Evolutionary conservation across 176 grass and related monocot genomes (phyloP).

Genomic region (Juncus effusus): DNA sequence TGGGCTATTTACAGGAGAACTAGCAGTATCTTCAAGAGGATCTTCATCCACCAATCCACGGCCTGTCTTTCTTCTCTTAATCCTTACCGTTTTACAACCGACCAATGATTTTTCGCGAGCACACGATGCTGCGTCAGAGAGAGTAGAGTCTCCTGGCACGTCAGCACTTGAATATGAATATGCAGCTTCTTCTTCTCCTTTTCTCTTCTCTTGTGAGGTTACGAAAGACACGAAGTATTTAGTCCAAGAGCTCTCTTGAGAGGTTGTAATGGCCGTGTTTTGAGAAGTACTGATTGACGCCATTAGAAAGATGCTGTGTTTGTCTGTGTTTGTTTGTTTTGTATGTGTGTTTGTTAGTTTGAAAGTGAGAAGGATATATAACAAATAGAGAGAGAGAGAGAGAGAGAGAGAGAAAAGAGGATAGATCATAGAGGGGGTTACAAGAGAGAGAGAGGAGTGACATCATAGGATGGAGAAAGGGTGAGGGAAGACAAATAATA

Average conservation of each 20-base stretch:
- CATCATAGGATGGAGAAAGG: slow-evolving; percentile 18
- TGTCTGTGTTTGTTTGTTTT: neutral
- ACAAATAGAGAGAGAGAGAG: slow-evolving; percentile 15
- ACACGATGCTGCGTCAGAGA: slow-evolving; percentile 68
- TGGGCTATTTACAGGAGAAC: slow-evolving; percentile 90
- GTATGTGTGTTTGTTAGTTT: slow-evolving; percentile 31
- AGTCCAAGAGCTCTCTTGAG: slow-evolving; percentile 81
- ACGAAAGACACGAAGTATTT: slow-evolving; percentile 78
- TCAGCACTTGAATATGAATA: slow-evolving; percentile 22
- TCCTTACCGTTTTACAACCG: slow-evolving; percentile 43
- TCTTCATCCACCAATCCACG: slow-evolving; percentile 57
- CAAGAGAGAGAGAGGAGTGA: slow-evolving; percentile 11
- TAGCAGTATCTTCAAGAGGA: slow-evolving; percentile 85
- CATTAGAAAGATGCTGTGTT: slow-evolving; percentile 37
- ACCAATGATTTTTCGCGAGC: slow-evolving; percentile 7
- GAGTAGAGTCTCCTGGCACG: slow-evolving; percentile 32
- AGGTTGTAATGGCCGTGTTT: slow-evolving; percentile 42
- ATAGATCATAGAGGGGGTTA: too few relatives aligned
- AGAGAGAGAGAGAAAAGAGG: neutral
- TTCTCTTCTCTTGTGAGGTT: slow-evolving; percentile 52
- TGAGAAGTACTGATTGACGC: slow-evolving; percentile 46
- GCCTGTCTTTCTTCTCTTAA: slow-evolving; percentile 60
- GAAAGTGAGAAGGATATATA: slow-evolving; percentile 39
- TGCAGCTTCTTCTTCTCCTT: slow-evolving; percentile 20
- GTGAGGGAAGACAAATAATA: neutral